Evolutionary conservation across 805 yeast genomes (phyloP).

Genomic region (Zygotorulaspora sp.): DNA sequence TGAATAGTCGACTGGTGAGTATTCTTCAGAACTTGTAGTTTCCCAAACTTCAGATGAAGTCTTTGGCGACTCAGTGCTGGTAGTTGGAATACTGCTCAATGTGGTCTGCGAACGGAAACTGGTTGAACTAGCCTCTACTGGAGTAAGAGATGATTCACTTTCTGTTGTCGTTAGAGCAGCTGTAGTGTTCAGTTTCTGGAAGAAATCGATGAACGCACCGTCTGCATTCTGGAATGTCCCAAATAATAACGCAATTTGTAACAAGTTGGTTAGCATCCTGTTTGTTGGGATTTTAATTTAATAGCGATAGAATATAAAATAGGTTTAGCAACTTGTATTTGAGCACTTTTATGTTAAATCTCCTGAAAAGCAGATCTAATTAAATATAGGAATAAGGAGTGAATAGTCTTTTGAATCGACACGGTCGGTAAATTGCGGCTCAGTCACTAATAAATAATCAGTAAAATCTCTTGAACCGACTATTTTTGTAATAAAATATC

Average conservation of each 20-base stretch:
- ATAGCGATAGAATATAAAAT: no score
- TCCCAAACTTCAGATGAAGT: no score
- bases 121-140: background rate
- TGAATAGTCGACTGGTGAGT: no score
- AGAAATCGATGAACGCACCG: conserved; percentile 1
- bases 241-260: background rate
- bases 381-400: background rate
- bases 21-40: no score
- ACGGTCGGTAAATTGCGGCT: background rate
- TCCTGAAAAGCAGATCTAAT: no score
- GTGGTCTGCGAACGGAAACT: background rate
- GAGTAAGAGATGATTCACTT: background rate
- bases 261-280: background rate
- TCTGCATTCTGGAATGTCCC: background rate
- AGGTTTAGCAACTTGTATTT: no score
- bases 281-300: no score
- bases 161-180: background rate
- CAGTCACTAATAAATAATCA: no score
- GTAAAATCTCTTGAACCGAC: background rate
- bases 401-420: background rate
- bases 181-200: conserved; percentile 1
- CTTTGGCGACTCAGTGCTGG: no score
- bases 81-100: conserved; percentile 1
- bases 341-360: no score
- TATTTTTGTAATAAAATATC: background rate